Evolutionary conservation across 306 rosid genomes (phyloP).

Genomic region (Cajanus cajan): DNA sequence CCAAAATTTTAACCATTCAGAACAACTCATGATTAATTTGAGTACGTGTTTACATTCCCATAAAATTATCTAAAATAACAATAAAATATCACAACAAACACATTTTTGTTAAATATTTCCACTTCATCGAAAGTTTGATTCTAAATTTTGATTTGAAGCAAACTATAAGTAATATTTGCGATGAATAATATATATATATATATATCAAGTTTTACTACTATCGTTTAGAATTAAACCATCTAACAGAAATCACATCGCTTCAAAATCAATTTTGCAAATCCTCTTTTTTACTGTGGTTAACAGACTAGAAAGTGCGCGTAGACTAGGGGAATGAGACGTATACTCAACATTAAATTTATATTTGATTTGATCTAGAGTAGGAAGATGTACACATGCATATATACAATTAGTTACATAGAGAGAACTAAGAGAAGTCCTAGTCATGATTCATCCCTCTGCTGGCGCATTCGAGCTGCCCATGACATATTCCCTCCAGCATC

Average conservation of each 20-base stretch:
- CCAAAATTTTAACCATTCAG: too few species aligned
- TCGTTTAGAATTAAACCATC: not conserved
- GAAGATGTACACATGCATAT: constrained; percentile 8
- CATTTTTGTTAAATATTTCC: too few species aligned
- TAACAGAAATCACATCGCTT: not conserved
- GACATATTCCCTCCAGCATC: constrained; percentile 48
- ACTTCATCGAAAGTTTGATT: too few species aligned
- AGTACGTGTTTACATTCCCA: too few species aligned
- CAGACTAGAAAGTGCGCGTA: not conserved
- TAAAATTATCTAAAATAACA: too few species aligned
- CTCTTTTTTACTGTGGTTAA: constrained; percentile 5
- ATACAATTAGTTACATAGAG: not conserved
- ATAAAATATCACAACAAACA: too few species aligned
- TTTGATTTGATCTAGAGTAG: constrained; percentile 5
- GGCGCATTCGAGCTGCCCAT: constrained; percentile 89
- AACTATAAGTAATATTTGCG: too few species aligned
- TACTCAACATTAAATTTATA: constrained; percentile 17
- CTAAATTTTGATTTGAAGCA: too few species aligned
- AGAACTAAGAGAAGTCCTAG: not conserved
- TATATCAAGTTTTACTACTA: not conserved
- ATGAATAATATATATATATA: too few species aligned
- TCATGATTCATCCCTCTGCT: constrained; percentile 50
- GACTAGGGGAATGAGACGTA: not conserved
- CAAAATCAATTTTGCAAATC: not conserved
- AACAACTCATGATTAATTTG: too few species aligned